Base-by-base conservation (phyloP, 1,284 basidiomycete species). In the Cronartium quercuum region DNA sequence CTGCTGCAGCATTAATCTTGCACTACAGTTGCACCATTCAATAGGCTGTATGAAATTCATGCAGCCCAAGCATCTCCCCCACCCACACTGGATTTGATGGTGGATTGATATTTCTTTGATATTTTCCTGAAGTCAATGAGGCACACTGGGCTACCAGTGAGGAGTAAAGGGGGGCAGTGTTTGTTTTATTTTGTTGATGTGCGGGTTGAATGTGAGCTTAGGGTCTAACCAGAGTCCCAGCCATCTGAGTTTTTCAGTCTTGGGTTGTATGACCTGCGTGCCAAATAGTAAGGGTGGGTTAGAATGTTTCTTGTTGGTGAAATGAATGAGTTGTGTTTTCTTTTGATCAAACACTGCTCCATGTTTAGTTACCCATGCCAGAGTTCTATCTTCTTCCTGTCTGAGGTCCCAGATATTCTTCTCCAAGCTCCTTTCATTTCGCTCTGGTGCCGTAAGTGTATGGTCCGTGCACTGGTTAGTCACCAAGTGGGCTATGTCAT, bases 401-500 rank as follows among this genome's bases (percentile, higher is more conserved):
- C 3, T 4, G 6, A 65, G 15, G 21, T 7, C 10, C 1, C 40
- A 5, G 6, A 7, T 12, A 29, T 29, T 29, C 2, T 29, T 29
- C 29, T 29, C 29, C 29, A 29, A 29, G 2, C 1, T 1, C 1
- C 1, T 1, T 29, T 29, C 29, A 29, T 29, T 29, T 29, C 18
- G 37, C 37, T 29, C 18, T 3, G 40, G 41, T 42, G 13, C 21
- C 2, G 13, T 38, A 4, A 6, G 41, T 38, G 29, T 29, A 29
- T 2, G 29, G 29, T 29, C 29, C 29, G 29, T 29, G 47, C 47
- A 24, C 3, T 24, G 21, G 3, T 10, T 24, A 13, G 57, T 3
- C 10, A 60, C 57, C 6, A 68, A n/a, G 37, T 68, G 66, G 6
- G 60, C 44, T 21, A 57, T 57, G 34, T 68, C 18, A 4, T 68